These are phyloP conservation scores for Neonectria ditissima DNA, from an alignment of 2,329 filamentous ascomycete genomes.

Conservation along the genomic window DNA sequence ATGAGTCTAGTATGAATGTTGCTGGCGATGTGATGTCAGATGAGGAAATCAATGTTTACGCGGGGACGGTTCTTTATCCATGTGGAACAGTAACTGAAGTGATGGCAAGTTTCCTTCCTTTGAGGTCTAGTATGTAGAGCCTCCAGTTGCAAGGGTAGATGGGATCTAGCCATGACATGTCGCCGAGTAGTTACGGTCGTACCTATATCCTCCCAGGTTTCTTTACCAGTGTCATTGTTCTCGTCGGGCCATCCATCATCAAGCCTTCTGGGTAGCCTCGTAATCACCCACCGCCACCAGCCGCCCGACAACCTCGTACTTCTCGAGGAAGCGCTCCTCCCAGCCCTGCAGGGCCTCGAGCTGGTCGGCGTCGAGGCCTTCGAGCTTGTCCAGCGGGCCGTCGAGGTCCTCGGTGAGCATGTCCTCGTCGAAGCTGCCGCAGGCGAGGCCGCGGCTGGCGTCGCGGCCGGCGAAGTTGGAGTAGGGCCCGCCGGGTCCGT, in stretches of 20 bases:
- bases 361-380: conserved; percentile 79
- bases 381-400: conserved; percentile 81
- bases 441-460: conserved; percentile 87
- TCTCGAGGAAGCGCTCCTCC: conserved; percentile 93
- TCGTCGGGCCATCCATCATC: background rate
- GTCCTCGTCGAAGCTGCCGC: conserved; percentile 91
- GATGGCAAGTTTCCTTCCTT: background rate
- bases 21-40: background rate
- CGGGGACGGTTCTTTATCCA: background rate
- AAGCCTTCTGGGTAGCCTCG: conserved; percentile 33
- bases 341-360: conserved; percentile 87
- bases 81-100: background rate
- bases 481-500: conserved; percentile 95
- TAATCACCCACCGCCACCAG: conserved; percentile 70
- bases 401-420: conserved; percentile 95
- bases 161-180: background rate
- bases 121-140: background rate
- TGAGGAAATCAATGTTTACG: background rate
- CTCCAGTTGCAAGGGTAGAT: background rate
- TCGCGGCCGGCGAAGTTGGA: conserved; percentile 96
- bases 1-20: background rate
- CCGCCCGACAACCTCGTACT: conserved; percentile 94
- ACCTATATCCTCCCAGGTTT: background rate
- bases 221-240: background rate
- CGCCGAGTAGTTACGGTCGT: background rate